A percentile compares a stretch with the other conserved stretches of the same genome.
These are phyloP conservation scores for Iris macrosiphon DNA, from an alignment of 106 monocot species.

Conservation along the genomic window DNA sequence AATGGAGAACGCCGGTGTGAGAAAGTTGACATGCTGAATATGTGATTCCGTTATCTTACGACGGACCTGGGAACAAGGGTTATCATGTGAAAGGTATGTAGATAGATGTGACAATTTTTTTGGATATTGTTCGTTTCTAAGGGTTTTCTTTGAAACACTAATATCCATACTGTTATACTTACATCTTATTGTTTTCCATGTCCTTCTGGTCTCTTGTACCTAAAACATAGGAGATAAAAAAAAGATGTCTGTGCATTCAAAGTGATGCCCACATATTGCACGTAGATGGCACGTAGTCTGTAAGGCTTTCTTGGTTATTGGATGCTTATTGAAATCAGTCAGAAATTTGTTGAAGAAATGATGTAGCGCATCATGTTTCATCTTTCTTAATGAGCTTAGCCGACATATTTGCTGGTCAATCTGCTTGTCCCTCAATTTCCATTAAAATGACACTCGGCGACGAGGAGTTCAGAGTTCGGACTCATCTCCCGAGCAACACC, in stretches of 20 bases:
- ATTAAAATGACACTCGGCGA: not conserved
- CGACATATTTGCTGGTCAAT: constrained; percentile 5
- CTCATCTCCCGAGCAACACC: not conserved
- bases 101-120: too few relatives aligned
- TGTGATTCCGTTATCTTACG: too few relatives aligned
- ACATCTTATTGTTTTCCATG: not conserved
- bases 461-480: not conserved
- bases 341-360: constrained; percentile 26
- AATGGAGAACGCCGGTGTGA: too few relatives aligned
- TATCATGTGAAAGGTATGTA: not conserved
- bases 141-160: too few relatives aligned
- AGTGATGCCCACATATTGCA: constrained; percentile 2
- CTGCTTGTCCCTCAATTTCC: not conserved
- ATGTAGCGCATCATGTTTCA: constrained; percentile 10
- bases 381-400: constrained; percentile 5
- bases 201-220: not conserved
- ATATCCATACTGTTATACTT: too few relatives aligned
- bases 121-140: too few relatives aligned
- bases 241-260: not conserved
- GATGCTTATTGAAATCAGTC: constrained; percentile 23
- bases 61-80: not conserved
- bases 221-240: not conserved
- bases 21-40: too few relatives aligned
- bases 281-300: constrained; percentile 3
- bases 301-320: constrained; percentile 12